Percentiles rank a stretch among this genome's conserved stretches.
Conservation (phyloP, 176 grass and related monocot species). For the Typha latifolia region DNA sequence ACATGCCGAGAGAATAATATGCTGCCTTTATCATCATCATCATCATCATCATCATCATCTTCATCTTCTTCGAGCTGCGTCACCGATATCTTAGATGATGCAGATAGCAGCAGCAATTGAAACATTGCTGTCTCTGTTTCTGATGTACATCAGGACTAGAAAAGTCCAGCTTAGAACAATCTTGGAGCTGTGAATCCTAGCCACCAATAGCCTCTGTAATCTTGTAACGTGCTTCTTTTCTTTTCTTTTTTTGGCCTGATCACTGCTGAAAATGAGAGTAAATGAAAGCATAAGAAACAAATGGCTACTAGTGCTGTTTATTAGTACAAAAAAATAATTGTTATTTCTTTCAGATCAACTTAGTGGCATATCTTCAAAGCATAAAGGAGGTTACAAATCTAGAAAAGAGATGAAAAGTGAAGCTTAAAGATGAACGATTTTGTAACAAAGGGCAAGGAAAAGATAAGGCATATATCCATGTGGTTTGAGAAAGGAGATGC, state of each 20-base stretch:
- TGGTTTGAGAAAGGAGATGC: neutral
- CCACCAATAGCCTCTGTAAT: neutral
- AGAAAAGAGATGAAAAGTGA: too few species aligned
- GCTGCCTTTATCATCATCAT: neutral
- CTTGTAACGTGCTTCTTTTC: slow-evolving; percentile 14
- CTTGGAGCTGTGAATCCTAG: neutral
- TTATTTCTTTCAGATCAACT: too few species aligned
- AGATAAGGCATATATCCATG: neutral
- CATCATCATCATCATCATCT: slow-evolving; percentile 12
- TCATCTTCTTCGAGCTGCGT: slow-evolving; percentile 51
- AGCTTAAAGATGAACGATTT: too few species aligned
- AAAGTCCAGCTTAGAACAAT: neutral
- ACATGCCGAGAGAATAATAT: neutral
- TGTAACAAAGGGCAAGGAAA: slow-evolving; percentile 6
- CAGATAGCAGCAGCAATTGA: slow-evolving; percentile 45
- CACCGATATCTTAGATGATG: slow-evolving; percentile 28
- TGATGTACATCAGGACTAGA: neutral
- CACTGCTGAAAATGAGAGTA: too few species aligned
- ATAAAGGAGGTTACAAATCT: too few species aligned
- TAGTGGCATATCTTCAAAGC: too few species aligned
- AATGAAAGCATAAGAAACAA: neutral
- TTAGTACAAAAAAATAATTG: too few species aligned
- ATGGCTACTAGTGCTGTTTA: too few species aligned
- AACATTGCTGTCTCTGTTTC: neutral
- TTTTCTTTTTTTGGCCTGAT: neutral